Evolutionary conservation across 805 yeast genomes (phyloP).

Genomic region (Millerago galiae): DNA sequence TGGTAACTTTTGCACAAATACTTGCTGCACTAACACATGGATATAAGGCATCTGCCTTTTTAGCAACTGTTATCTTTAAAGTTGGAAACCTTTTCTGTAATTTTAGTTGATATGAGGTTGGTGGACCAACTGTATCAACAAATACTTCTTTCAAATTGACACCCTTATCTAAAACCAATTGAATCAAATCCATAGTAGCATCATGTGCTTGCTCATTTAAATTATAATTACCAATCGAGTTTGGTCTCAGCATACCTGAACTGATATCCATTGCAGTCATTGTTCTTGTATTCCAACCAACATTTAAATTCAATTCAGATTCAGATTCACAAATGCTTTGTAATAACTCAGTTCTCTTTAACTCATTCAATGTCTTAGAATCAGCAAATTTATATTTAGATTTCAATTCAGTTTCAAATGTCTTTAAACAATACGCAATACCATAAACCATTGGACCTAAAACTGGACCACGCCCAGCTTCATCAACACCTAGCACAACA

Average conservation of each 20-base stretch:
- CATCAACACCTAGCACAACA: slow-evolving; percentile 82
- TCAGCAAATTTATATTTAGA: slow-evolving; percentile 81
- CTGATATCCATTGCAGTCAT: slow-evolving; percentile 86
- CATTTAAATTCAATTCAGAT: slow-evolving; percentile 41
- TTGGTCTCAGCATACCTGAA: slow-evolving; percentile 76
- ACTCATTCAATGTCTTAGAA: slow-evolving; percentile 79
- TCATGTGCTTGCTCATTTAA: slow-evolving; percentile 96
- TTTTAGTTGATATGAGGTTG: slow-evolving; percentile 73
- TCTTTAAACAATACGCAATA: slow-evolving; percentile 63
- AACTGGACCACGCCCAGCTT: slow-evolving; percentile 98
- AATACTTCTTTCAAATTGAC: slow-evolving; percentile 65
- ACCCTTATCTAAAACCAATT: slow-evolving; percentile 52
- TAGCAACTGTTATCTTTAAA: slow-evolving; percentile 72
- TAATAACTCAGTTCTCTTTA: slow-evolving; percentile 57
- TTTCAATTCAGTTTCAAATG: slow-evolving; percentile 40
- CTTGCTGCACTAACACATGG: slow-evolving; percentile 95
- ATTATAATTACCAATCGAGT: slow-evolving; percentile 45
- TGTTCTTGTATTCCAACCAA: slow-evolving; percentile 86
- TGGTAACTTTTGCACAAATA: slow-evolving; percentile 91
- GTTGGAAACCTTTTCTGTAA: slow-evolving; percentile 62
- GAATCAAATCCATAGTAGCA: slow-evolving; percentile 77
- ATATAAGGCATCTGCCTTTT: slow-evolving; percentile 88
- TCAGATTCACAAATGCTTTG: slow-evolving; percentile 43
- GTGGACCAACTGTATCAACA: slow-evolving; percentile 98
- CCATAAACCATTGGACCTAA: slow-evolving; percentile 98